Evolutionary conservation across 495 filamentous ascomycete genomes (phyloP).

Genomic region (Xylaria flabelliformis): DNA sequence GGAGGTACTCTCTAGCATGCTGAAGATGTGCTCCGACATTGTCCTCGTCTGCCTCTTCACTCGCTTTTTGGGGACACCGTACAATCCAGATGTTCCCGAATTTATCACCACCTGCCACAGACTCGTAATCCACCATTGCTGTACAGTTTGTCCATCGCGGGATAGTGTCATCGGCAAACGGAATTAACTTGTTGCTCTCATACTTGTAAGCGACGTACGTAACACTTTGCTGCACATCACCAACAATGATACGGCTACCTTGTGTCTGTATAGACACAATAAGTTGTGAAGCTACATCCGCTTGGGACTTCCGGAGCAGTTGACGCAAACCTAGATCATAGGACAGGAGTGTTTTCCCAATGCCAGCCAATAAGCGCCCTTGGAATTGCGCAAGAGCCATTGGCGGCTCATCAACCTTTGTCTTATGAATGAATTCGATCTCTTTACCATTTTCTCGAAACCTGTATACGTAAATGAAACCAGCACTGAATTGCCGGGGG

Average conservation of each 20-base stretch:
- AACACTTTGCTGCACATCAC: conserved; percentile 88
- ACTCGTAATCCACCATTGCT: conserved; percentile 97
- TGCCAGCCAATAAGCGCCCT: conserved; percentile 82
- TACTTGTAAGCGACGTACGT: conserved; percentile 94
- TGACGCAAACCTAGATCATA: conserved; percentile 92
- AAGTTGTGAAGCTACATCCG: conserved; percentile 76
- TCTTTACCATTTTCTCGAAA: conserved; percentile 84
- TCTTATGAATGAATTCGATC: conserved; percentile 96
- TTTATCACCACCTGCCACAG: conserved; percentile 92
- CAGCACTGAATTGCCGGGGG: conserved; percentile 74
- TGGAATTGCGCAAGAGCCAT: conserved; percentile 91
- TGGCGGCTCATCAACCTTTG: conserved; percentile 85
- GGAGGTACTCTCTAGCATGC: conserved; percentile 86
- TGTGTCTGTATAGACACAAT: conserved; percentile 90
- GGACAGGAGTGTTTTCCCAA: conserved; percentile 80
- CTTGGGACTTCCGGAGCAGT: conserved; percentile 89
- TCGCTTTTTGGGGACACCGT: conserved; percentile 84
- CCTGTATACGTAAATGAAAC: conserved; percentile 92
- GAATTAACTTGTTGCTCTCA: conserved; percentile 86
- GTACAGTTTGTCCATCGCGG: conserved; percentile 87
- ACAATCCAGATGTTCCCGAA: conserved; percentile 96
- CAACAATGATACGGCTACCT: conserved; percentile 88
- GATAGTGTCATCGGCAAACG: conserved; percentile 88
- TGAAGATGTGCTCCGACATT: conserved; percentile 86
- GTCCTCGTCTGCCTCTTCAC: conserved; percentile 90